Conservation (phyloP, 306 rosid genomes). For the Prunus campanulata region DNA sequence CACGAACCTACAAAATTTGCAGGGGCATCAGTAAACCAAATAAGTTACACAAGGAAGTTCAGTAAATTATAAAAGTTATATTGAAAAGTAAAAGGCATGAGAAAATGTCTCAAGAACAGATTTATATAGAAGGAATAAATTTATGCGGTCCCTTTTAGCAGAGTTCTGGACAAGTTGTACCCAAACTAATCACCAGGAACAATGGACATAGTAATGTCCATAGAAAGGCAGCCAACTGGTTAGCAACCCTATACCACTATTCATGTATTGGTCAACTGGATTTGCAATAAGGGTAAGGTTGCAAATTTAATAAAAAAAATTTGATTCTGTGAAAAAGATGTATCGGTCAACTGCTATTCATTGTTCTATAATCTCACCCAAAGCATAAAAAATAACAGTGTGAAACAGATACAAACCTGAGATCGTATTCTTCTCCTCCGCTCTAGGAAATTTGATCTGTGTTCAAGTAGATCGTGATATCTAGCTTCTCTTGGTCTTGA, state of each 20-base stretch:
- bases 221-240: slow-evolving; percentile 4
- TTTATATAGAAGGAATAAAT: background rate
- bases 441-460: slow-evolving; percentile 91
- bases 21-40: background rate
- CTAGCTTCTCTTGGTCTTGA: slow-evolving; percentile 75
- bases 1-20: slow-evolving; percentile 75
- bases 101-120: slow-evolving; percentile 2
- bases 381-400: slow-evolving; percentile 7
- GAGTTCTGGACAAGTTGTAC: background rate
- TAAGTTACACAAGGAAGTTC: background rate
- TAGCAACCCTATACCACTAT: background rate
- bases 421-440: slow-evolving; percentile 95
- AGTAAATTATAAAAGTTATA: background rate
- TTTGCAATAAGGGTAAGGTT: background rate
- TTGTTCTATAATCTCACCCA: slow-evolving; percentile 12
- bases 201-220: background rate
- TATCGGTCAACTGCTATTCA: background rate
- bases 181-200: background rate
- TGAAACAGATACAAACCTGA: slow-evolving; percentile 65
- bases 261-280: background rate
- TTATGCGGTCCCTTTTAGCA: background rate
- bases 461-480: slow-evolving; percentile 85
- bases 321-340: too few relatives aligned
- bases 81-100: background rate
- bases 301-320: background rate